Base-by-base conservation (phyloP, 2,329 filamentous ascomycete genomes). In the Epichloe uncinata region DNA sequence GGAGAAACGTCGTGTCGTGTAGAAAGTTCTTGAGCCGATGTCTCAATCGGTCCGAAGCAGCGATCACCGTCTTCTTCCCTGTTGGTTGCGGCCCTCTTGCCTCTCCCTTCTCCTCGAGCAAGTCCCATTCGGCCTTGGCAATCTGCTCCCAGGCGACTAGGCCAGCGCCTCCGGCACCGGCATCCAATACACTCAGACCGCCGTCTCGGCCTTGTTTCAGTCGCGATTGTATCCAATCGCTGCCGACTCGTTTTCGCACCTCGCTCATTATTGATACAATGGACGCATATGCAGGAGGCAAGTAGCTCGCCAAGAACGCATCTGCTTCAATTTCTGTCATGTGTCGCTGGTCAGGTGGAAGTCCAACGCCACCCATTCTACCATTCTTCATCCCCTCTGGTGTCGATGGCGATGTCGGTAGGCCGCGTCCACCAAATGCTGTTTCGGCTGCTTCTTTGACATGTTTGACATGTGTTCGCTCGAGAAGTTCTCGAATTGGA, bases 1-100 rank as follows among this genome's bases (percentile, higher is more conserved):
- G 90, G 7, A 98, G 74, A 61, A 98, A 96, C 0, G 86, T 94
- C 0, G 93, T 97, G 63, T 96, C 84, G 37, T 94, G 77, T 12
- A 98, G 71, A 54, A 97, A 78, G 16, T 72, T 73, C 56, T 88
- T 87, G 22, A 88, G 74, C 34, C 89, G 84, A 50, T 85, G 74
- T 16, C 89, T 81, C 30, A 98, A 72, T 2, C 80, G 70, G 54
- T 88, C 79, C 0, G 87, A 85, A 0, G 82, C 88, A 2, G 86
- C 81, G 3, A 97, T 69, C 1, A 95, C 89, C 0, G 87, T 90
- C 49, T 85, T 84, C 63, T 84, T 88, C 1, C 87, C 86, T 3
- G 77, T 72, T 1, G 81, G 78, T 2, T 71, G 63, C 0, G 66
- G 61, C 1, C 67, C 71, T 22, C 58, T 55, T 0, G 61, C 64